Conservation (phyloP, 2,329 filamentous ascomycete species). For the Exophiala sideris region DNA sequence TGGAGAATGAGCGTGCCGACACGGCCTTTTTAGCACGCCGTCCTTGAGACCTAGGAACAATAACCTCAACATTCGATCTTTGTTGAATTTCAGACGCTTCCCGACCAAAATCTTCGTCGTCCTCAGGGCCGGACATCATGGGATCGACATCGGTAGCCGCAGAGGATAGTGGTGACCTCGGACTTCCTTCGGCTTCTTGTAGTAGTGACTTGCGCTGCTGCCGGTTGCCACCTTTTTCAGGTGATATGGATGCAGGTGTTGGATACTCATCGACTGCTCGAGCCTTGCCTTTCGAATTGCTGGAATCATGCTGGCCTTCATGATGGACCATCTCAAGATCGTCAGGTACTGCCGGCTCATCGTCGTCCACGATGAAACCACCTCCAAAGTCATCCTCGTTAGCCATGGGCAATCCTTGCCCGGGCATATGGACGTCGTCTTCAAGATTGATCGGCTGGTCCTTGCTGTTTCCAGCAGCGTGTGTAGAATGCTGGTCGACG, state of each 20-base stretch:
- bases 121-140: background rate
- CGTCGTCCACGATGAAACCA: constrained; percentile 34
- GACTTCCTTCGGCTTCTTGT: constrained; percentile 5
- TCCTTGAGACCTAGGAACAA: background rate
- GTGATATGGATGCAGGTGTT: constrained; percentile 18
- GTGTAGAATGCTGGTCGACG: constrained; percentile 19
- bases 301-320: background rate
- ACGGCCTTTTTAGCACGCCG: background rate
- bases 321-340: constrained; percentile 41
- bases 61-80: background rate
- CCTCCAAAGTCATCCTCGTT: constrained; percentile 32
- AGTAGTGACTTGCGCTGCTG: constrained; percentile 9
- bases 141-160: background rate
- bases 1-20: background rate
- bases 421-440: constrained; percentile 26
- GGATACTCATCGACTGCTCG: constrained; percentile 15
- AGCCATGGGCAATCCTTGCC: constrained; percentile 9
- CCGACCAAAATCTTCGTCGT: background rate
- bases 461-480: constrained; percentile 6
- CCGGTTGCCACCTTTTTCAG: constrained; percentile 1
- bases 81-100: background rate
- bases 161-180: constrained; percentile 15
- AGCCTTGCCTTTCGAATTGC: constrained; percentile 8
- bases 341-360: constrained; percentile 19
- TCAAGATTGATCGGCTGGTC: constrained; percentile 25